Evolutionary conservation across 106 monocot species (phyloP).

Genomic region (Apostasia shenzhenica): DNA sequence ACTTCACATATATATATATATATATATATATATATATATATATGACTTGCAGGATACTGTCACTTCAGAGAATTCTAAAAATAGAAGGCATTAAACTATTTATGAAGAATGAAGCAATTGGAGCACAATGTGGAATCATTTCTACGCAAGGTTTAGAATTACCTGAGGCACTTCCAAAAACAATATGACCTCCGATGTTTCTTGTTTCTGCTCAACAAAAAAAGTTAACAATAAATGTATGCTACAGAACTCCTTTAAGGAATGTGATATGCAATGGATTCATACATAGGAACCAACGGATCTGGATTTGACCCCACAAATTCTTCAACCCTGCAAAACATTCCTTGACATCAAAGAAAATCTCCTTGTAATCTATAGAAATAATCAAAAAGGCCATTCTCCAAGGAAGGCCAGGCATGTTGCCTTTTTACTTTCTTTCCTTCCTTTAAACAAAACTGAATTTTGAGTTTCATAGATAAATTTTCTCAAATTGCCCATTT

Average conservation of each 20-base stretch:
- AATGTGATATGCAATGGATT: constrained; percentile 7
- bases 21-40: too few species aligned
- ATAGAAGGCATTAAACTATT: neutral
- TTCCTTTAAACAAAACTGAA: too few species aligned
- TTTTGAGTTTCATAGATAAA: too few species aligned
- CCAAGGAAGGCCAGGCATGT: too few species aligned
- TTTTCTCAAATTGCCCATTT: too few species aligned
- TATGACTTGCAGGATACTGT: too few species aligned
- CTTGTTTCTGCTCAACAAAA: constrained; percentile 37
- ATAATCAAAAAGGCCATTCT: too few species aligned
- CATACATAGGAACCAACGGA: constrained; percentile 69
- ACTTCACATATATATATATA: too few species aligned
- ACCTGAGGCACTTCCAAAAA: constrained; percentile 65
- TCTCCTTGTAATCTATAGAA: too few species aligned
- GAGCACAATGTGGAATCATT: too few species aligned
- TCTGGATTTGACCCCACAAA: constrained; percentile 58
- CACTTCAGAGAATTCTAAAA: neutral
- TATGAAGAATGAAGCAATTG: too few species aligned
- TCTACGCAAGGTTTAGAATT: constrained; percentile 5
- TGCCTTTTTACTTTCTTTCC: too few species aligned
- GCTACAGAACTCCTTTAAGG: neutral
- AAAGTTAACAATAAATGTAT: neutral
- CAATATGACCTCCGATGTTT: constrained; percentile 27
- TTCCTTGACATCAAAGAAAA: neutral
- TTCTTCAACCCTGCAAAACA: constrained; percentile 56